Conservation (phyloP, 805 yeast species). For the Lachancea fermentati region DNA sequence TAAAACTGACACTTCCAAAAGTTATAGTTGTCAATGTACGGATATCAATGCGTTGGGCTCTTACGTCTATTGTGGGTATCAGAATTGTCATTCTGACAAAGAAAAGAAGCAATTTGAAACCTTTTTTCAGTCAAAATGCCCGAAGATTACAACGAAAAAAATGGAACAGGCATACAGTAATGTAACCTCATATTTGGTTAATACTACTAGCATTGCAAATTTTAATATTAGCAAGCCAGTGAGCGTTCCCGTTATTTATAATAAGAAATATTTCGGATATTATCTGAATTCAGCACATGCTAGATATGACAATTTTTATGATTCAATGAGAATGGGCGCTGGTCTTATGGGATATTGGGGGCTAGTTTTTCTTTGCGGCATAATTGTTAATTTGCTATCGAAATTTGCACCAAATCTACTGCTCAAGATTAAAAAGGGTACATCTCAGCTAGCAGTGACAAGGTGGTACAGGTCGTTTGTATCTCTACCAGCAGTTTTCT, state of each 20-base stretch:
- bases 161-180: slow-evolving; percentile 17
- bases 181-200: slow-evolving; percentile 25
- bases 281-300: neutral
- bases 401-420: slow-evolving; percentile 24
- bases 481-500: slow-evolving; percentile 1
- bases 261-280: neutral
- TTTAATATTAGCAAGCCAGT: slow-evolving; percentile 32
- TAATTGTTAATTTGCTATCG: slow-evolving; percentile 34
- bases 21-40: slow-evolving; percentile 21
- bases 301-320: slow-evolving; percentile 20
- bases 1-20: neutral
- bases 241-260: slow-evolving; percentile 9
- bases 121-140: slow-evolving; percentile 22
- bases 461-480: slow-evolving; percentile 1
- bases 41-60: slow-evolving; percentile 27
- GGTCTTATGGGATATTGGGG: slow-evolving; percentile 45
- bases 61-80: slow-evolving; percentile 22
- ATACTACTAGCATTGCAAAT: slow-evolving; percentile 24
- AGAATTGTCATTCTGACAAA: slow-evolving; percentile 5
- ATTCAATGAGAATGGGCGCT: slow-evolving; percentile 41
- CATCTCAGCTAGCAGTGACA: neutral
- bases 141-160: slow-evolving; percentile 25
- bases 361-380: slow-evolving; percentile 35
- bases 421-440: slow-evolving; percentile 15
- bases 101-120: slow-evolving; percentile 13